Evolutionary conservation across 371 early-diverging fungal genomes (phyloP).

Genomic region (Lichtheimia hyalospora): DNA sequence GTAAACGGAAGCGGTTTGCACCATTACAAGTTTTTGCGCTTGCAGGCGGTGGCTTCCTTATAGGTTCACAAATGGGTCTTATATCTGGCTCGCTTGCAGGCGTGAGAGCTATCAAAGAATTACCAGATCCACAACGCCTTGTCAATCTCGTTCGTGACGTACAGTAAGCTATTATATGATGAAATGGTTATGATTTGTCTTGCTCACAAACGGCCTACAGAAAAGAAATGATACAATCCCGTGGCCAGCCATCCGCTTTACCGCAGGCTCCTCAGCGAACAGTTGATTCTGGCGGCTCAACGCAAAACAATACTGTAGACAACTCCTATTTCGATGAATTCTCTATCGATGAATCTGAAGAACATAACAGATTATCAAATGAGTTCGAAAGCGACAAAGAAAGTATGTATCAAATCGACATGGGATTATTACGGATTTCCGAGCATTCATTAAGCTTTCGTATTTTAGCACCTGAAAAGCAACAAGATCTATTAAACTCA

Average conservation of each 20-base stretch:
- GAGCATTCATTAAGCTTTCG: no score
- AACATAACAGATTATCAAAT: constrained; percentile 8
- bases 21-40: constrained; percentile 33
- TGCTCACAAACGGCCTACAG: not conserved
- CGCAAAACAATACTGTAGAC: no score
- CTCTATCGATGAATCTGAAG: constrained; percentile 5
- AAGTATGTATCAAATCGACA: not conserved
- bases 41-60: constrained; percentile 41
- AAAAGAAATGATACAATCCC: constrained; percentile 21
- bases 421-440: not conserved
- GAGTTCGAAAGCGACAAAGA: constrained; percentile 19
- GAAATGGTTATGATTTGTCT: not conserved
- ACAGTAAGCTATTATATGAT: constrained; percentile 32
- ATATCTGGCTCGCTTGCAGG: constrained; percentile 45
- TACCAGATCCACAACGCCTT: constrained; percentile 43
- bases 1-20: constrained; percentile 29
- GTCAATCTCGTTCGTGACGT: constrained; percentile 38
- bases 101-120: constrained; percentile 35
- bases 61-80: constrained; percentile 50
- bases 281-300: no score
- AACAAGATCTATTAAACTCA: not conserved
- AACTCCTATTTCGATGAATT: not conserved
- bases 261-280: constrained; percentile 10
- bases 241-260: constrained; percentile 10
- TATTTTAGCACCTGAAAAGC: no score